Evolutionary conservation across 192 early-diverging fungal species (phyloP), one percentile per base, ranked within the genome.

Genomic region (Coemansia pectinata): DNA sequence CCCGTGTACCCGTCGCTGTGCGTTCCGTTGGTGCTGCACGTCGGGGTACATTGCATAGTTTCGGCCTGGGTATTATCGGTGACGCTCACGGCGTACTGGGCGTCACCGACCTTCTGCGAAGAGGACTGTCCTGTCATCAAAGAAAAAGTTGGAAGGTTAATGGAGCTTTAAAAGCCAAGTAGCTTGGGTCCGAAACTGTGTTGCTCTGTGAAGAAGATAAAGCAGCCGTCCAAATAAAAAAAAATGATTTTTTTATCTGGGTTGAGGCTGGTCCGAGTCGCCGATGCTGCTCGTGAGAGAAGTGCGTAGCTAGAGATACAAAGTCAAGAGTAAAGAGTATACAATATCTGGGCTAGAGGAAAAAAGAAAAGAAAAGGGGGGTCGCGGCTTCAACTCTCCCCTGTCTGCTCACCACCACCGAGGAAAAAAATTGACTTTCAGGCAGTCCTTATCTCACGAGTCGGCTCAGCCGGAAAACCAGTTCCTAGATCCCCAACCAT

Each of bases 1-100:
- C 86, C 86, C 57, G 83, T 77, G 78, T 85, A 85, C 47, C 76
- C 81, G 31, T 83, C 81, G 66, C 79, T 82, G 62, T 82, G 67
- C 45, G 79, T 82, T 21, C 79, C 79, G 31, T 77, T 82, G 65
- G 45, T 55, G 65, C 79, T 82, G 68, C 79, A 82, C 38, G 79
- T 77, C 45, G 74, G 67, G 17, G 74, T 82, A 62, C 73, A 76
- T 57, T 50, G 72, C 29, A 71, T 76, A 60, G 62, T 81, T 71
- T 74, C 68, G 62, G 79, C 74, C 71, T 74, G 63, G 71, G 67
- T 64, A 74, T 77, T 82, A 76, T 72, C 79, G 79, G 79, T 82
- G 79, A 70, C 74, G 74, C 71, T 67, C 74, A 82, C 74, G 72
- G 67, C 79, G 71, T 70, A 21, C 79, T 82, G 68, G 69, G 71